phyloP scores from a whole-genome alignment of 768 basidiomycete species.

The Coprinellus aureogranulatus region DNA sequence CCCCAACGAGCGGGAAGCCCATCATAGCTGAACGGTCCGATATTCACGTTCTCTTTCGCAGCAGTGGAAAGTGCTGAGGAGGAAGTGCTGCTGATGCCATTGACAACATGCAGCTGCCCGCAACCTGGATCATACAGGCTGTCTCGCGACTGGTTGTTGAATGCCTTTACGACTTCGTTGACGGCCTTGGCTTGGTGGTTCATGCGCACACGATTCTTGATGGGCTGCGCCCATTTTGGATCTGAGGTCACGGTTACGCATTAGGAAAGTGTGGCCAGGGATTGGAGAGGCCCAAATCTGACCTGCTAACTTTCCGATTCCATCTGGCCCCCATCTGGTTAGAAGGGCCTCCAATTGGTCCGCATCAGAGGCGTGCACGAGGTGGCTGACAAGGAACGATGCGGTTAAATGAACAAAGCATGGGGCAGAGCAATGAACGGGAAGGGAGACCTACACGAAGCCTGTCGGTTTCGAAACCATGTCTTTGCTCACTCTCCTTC shows the following conservation, averaged over 20 bases:
- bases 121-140: constrained; percentile 39
- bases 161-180: constrained; percentile 72
- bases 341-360: constrained; percentile 86
- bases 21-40: constrained; percentile 43
- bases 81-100: constrained; percentile 67
- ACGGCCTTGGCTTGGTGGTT: constrained; percentile 68
- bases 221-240: constrained; percentile 85
- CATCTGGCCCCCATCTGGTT: constrained; percentile 85
- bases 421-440: constrained; percentile 13
- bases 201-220: constrained; percentile 73
- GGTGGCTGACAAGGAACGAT: constrained; percentile 52
- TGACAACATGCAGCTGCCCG: constrained; percentile 72
- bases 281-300: constrained; percentile 24
- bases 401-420: constrained; percentile 22
- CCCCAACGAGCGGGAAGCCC: constrained; percentile 55
- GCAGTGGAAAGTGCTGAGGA: constrained; percentile 76
- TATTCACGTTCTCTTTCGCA: constrained; percentile 63
- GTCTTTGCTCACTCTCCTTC: constrained; percentile 75
- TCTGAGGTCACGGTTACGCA: constrained; percentile 49
- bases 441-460: constrained; percentile 65
- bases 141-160: constrained; percentile 52
- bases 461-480: constrained; percentile 83
- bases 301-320: constrained; percentile 87
- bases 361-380: constrained; percentile 88
- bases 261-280: constrained; percentile 14